phyloP scores from a whole-genome alignment of 1,284 basidiomycete genomes.

The Calocybe gambosa region DNA sequence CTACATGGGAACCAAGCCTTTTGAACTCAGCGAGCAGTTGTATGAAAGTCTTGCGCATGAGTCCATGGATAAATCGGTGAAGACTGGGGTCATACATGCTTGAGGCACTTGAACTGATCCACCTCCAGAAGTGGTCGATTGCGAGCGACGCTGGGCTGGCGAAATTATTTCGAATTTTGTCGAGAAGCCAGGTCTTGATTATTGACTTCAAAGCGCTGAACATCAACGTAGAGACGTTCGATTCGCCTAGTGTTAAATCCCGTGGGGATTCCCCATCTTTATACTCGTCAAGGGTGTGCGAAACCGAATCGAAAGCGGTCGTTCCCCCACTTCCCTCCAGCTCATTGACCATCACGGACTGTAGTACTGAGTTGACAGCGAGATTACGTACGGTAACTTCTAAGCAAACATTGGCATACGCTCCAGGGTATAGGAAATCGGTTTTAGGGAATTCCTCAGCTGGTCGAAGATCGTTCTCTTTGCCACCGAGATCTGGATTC shows the following conservation, averaged over 20 bases:
- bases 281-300: conserved; percentile 90
- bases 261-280: conserved; percentile 71
- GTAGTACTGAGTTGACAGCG: conserved; percentile 91
- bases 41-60: conserved; percentile 98
- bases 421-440: conserved; percentile 83
- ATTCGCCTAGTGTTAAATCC: conserved; percentile 84
- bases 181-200: conserved; percentile 91
- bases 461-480: conserved; percentile 80
- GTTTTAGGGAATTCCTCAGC: conserved; percentile 79
- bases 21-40: conserved; percentile 97
- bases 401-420: conserved; percentile 90
- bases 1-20: conserved; percentile 87
- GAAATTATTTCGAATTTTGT: conserved; percentile 66
- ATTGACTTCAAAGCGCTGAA: conserved; percentile 85
- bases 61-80: conserved; percentile 88
- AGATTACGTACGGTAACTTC: conserved; percentile 89
- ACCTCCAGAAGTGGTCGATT: conserved; percentile 96
- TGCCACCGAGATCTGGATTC: conserved; percentile 91
- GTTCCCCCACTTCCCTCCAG: conserved; percentile 91
- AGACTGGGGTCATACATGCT: conserved; percentile 92
- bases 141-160: conserved; percentile 60
- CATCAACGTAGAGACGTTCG: conserved; percentile 85
- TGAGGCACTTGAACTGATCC: conserved; percentile 84
- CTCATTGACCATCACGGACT: conserved; percentile 93
- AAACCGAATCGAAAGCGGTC: conserved; percentile 90